Evolutionary conservation across 2,329 filamentous ascomycete genomes (phyloP).

Genomic region (Colletotrichum godetiae): DNA sequence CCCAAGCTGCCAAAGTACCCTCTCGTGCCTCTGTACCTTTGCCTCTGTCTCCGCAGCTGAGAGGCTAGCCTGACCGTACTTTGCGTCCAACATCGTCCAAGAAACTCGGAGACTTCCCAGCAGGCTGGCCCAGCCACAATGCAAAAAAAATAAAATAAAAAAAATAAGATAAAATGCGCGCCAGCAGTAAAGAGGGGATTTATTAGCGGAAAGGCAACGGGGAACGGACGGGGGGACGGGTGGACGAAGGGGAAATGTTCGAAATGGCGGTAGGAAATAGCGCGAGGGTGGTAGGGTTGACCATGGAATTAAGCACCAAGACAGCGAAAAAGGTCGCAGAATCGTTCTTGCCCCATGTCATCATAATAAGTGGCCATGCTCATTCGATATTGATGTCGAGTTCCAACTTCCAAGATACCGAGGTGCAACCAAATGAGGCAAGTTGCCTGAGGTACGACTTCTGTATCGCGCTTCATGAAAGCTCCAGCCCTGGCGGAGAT

Average conservation of each 20-base stretch:
- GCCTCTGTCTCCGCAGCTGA: neutral
- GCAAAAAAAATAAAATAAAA: neutral
- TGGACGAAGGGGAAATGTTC: neutral
- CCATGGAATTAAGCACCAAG: neutral
- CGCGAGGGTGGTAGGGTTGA: neutral
- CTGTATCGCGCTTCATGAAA: neutral
- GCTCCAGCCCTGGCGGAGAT: neutral
- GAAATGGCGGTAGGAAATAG: neutral
- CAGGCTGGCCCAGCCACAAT: neutral
- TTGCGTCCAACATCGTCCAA: neutral
- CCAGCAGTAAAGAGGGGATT: neutral
- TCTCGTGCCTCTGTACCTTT: neutral
- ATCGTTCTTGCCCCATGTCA: conserved; percentile 13
- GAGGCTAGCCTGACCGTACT: neutral
- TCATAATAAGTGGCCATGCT: conserved; percentile 26
- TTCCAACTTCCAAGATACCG: conserved; percentile 10
- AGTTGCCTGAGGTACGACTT: conserved; percentile 11
- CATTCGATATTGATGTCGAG: conserved; percentile 27
- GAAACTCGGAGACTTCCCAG: neutral
- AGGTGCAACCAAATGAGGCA: conserved; percentile 14
- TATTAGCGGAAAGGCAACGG: neutral
- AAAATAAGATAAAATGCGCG: neutral
- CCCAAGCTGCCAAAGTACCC: neutral
- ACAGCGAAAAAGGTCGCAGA: neutral
- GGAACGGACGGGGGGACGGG: neutral